Base-by-base conservation (phyloP, 2,329 filamentous ascomycete species). In the Trichoderma lentiforme region DNA sequence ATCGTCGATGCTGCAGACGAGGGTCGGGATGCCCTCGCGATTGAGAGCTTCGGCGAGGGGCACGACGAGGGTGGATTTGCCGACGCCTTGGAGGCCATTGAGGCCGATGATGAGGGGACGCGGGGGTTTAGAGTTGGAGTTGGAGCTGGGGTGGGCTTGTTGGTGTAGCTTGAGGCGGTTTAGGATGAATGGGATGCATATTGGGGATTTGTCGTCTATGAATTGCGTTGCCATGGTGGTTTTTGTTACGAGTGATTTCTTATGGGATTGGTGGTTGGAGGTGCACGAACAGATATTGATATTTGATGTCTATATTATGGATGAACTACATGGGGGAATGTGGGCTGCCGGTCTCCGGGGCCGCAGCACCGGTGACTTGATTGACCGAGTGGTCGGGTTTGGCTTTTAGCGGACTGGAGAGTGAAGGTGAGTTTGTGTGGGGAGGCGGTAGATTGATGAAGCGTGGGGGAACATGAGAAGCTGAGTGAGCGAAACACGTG, bases 11-110 rank as follows among this genome's bases (percentile, higher is more conserved):
- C 92, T 95, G 80, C 93, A 88, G 68, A 94, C 91, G 63, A 93
- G 84, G 3, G 91, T 92, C 28, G 93, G 85, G 24, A 86, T 86
- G 77, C 91, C 85, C 34, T 82, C 77, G 15, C 84, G 80, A 61
- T 87, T 84, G 47, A 95, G 87, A 15, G 87, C 88, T 24, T 85
- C 79, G 75, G 89, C 87, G 57, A 97, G 87, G 5, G 88, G 86
- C 47, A 86, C 86, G 47, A 95, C 94, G 77, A 97, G 87, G 14
- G 95, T 97, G 4, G 95, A 97, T 84, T 98, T 98, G 76, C 95
- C 95, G 47, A 93, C 92, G 73, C 95, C 95, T 83, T 98, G 95
- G 32, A 97, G 90, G 73, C 95, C 95, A 77, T 97, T 97, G 77
- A 98, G 87, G 61, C 94, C 95, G 74, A 98, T 87, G 80, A 97